Evolutionary conservation across 2,329 filamentous ascomycete genomes (phyloP), one percentile per base, ranked within the genome.

Genomic region (Cladosporium sphaerospermum): DNA sequence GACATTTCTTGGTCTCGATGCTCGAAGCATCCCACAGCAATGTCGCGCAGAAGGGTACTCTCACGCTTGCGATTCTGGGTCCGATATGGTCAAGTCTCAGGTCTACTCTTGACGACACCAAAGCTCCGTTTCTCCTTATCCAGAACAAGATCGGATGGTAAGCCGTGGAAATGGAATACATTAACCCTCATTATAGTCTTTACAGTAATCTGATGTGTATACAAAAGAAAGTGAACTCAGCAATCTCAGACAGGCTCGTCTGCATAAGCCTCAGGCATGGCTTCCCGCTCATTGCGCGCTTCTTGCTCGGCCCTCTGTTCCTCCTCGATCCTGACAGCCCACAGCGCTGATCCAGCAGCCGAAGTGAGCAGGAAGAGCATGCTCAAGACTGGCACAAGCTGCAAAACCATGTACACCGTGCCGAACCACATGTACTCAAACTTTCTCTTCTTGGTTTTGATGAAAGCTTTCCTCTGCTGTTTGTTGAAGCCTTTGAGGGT

Each of bases 371-470:
- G 77, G 68, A 97, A 96, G 66, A 97, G 84, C 78, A 99, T 95
- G n/a, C 88, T 95, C 45, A 96, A 71, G 10, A 92, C 78, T 1
- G 93, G 93, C 8, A 96, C 78, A n/a, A 97, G 78, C 71, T 96
- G 89, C 28, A 97, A 71, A 6, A 89, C 69, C 73, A 96, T 82
- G 46, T 90, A 88, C 3, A 93, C 78, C 0, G 87, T 89, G 13
- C 93, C 93, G 65, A 97, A 96, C 89, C 89, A 95, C 11, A 89
- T 85, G 67, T 96, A 97, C 55, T 93, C 88, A 81, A 88, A 88
- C 57, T 81, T 76, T 50, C 86, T 79, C 41, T 75, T 75, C 55
- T 78, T 78, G 33, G 74, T 75, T 52, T 76, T 78, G 28, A 92
- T 80, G 62, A 87, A 89, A 28, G 74, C 75, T 62, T 88, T 88